phyloP scores from a whole-genome alignment of 1,284 basidiomycete genomes.

The Marasmius fiardii region DNA sequence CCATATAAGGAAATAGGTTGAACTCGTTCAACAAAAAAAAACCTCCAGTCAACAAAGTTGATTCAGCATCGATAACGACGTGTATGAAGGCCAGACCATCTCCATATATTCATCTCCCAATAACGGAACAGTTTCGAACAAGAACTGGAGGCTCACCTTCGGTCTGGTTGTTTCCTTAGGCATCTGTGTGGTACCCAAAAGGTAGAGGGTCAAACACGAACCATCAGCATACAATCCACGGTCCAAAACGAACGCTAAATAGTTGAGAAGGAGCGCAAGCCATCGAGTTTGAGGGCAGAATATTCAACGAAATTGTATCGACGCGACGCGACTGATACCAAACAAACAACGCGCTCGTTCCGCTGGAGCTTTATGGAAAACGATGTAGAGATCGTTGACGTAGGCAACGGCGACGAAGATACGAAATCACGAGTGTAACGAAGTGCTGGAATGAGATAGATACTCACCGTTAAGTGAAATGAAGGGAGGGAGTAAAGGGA shows the following conservation, averaged over 20 bases:
- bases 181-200: constrained; percentile 52
- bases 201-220: constrained; percentile 16
- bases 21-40: neutral
- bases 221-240: constrained; percentile 12
- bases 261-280: constrained; percentile 2
- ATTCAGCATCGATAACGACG: constrained; percentile 4
- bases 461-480: constrained; percentile 9
- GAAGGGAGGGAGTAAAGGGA: constrained; percentile 3
- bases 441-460: constrained; percentile 2
- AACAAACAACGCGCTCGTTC: constrained; percentile 24
- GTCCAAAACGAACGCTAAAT: constrained; percentile 4
- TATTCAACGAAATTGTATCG: constrained; percentile 3
- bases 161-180: constrained; percentile 77
- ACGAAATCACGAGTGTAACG: neutral
- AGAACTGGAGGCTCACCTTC: constrained; percentile 51
- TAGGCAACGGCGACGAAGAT: constrained; percentile 16
- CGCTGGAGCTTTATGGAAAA: constrained; percentile 2
- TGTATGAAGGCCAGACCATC: constrained; percentile 5
- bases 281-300: constrained; percentile 2
- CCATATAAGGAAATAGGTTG: constrained; percentile 1
- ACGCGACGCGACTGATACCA: constrained; percentile 23
- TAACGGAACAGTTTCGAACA: constrained; percentile 14
- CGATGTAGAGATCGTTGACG: constrained; percentile 10
- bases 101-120: constrained; percentile 13
- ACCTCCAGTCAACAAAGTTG: constrained; percentile 1